Base-by-base conservation (phyloP, 331 rosid genomes). In the Rosa hybrid region DNA sequence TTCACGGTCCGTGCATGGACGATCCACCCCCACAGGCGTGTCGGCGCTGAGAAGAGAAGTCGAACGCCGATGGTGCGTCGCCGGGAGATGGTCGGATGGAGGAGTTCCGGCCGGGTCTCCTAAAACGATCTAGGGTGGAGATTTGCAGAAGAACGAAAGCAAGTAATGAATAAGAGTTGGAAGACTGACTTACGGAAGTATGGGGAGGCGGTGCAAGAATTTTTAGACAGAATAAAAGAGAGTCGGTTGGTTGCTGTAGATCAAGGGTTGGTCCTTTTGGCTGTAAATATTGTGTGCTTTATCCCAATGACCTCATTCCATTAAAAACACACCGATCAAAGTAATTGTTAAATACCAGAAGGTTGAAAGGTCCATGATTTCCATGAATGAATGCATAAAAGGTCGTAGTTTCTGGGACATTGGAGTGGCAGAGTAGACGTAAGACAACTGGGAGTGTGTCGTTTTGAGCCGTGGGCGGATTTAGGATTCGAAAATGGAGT, bases 81-180 rank as follows among this genome's bases (percentile, higher is more conserved):
- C 34, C 34, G 34, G 34, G 34, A 30, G 34, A 30, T 30, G 34
- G 34, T 30, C 34, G 34, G 34, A 30, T 30, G 34, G 34, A 30
- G 34, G 34, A 30, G 34, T 30, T 30, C 34, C 34, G 34, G 34
- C 34, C 34, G 34, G 34, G 34, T 30, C 34, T 30, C 34, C 34
- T 27, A 27, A 27, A 27, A 27, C 30, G 30, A 27, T 27, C 75
- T 45, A 12, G 57, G 13, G 16, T 12, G 34, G 12, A 71, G 57
- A 44, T 27, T 25, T 11, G 21, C 62, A 20, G 23, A 54, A 5
- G 21, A 14, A 23, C 3, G 59, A 71, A 21, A 70, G 74, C 4
- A 42, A n/a, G 74, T 39, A 70, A 45, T 70, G 57, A 70, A 45
- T 12, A 30, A 45, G 57, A 68, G 49, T 39, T 25, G 76, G 50